phyloP scores from a whole-genome alignment of 2,329 filamentous ascomycete species.

The Xylaria sp. region DNA sequence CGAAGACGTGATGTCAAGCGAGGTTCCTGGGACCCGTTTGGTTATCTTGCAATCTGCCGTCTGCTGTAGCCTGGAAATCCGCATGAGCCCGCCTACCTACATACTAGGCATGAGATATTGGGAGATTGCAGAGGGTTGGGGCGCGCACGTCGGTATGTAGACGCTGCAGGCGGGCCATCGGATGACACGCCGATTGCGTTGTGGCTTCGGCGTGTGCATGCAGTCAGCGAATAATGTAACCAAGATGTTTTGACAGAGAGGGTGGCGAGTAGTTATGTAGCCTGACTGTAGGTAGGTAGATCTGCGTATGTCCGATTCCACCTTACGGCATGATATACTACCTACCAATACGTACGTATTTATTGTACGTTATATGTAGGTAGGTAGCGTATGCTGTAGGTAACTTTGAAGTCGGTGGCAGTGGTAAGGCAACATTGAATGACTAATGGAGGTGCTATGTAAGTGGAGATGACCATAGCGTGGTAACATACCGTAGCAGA shows the following conservation, averaged over 20 bases:
- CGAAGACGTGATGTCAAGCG: conserved; percentile 16
- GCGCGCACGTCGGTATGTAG: conserved; percentile 10
- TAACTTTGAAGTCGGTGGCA: neutral
- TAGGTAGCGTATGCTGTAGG: neutral
- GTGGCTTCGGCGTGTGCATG: conserved; percentile 29
- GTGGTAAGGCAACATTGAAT: neutral
- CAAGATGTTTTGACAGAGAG: conserved; percentile 9
- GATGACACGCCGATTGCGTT: conserved; percentile 27
- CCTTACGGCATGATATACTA: neutral
- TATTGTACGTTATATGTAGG: no score
- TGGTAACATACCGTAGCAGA: no score
- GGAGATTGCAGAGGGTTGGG: conserved; percentile 22
- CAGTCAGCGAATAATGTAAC: conserved; percentile 37
- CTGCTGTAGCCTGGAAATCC: conserved; percentile 37
- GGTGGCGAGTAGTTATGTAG: conserved; percentile 1
- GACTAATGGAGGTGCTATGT: conserved; percentile 21
- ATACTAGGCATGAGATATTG: conserved; percentile 11
- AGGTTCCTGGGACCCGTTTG: conserved; percentile 25
- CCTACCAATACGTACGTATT: no score
- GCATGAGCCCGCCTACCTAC: conserved; percentile 31
- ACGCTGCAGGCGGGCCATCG: conserved; percentile 23
- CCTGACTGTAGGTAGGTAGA: conserved; percentile 16
- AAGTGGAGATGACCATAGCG: no score
- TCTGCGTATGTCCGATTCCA: conserved; percentile 1
- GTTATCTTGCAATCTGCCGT: conserved; percentile 20